These are phyloP conservation scores for Dryadomyces quercivorus DNA, from an alignment of 2,329 filamentous ascomycete species.

Conservation along the genomic window DNA sequence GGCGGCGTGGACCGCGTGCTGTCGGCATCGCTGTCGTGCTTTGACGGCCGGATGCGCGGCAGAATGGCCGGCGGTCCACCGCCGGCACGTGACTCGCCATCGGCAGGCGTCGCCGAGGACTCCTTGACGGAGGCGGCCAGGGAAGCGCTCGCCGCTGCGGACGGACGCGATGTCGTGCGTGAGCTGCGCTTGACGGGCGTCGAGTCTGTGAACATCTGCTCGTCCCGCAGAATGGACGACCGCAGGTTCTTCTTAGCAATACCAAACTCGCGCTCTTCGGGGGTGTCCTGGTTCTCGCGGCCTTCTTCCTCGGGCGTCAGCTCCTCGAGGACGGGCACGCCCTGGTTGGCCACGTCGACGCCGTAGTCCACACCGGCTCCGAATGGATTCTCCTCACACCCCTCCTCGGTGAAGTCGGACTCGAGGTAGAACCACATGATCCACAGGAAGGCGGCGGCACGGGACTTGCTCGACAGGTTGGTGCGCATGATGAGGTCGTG, in stretches of 20 bases:
- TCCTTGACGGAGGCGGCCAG: conserved; percentile 10
- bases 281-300: conserved; percentile 62
- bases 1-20: conserved; percentile 41
- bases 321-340: conserved; percentile 53
- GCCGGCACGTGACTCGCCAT: conserved; percentile 34
- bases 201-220: conserved; percentile 51
- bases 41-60: conserved; percentile 50
- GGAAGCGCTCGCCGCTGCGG: conserved; percentile 12
- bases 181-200: conserved; percentile 45
- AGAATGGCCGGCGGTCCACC: conserved; percentile 34
- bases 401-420: conserved; percentile 83
- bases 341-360: conserved; percentile 52
- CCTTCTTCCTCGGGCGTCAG: conserved; percentile 54
- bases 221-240: conserved; percentile 62
- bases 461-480: conserved; percentile 66
- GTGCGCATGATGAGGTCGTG: conserved; percentile 94
- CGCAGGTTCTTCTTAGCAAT: conserved; percentile 62
- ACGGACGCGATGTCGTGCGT: conserved; percentile 19
- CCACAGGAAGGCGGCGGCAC: conserved; percentile 87
- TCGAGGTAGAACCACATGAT: conserved; percentile 99
- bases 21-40: conserved; percentile 45
- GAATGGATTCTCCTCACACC: conserved; percentile 83
- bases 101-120: conserved; percentile 15
- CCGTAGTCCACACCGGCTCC: conserved; percentile 58
- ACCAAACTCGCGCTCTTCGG: conserved; percentile 58